These are phyloP conservation scores for Nidularia pulvinata DNA, from an alignment of 768 basidiomycete genomes.

Conservation along the genomic window DNA sequence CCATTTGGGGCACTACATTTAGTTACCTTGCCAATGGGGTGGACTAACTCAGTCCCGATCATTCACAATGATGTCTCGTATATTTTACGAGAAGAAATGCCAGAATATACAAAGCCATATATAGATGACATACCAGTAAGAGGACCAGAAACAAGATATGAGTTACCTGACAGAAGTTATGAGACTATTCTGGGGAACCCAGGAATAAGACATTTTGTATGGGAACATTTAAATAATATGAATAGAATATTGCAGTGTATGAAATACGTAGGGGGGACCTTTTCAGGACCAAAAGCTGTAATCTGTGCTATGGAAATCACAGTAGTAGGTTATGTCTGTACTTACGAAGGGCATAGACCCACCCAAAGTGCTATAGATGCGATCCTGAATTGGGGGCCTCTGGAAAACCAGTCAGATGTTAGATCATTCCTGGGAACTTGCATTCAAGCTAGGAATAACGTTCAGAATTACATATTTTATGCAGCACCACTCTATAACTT, in stretches of 20 bases:
- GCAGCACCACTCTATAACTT: constrained; percentile 14
- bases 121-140: not conserved
- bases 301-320: not conserved
- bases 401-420: constrained; percentile 7
- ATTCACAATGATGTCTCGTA: constrained; percentile 9
- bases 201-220: constrained; percentile 9
- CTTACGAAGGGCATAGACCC: constrained; percentile 20
- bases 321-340: constrained; percentile 19
- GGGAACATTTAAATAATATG: constrained; percentile 8
- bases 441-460: constrained; percentile 15
- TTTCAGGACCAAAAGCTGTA: constrained; percentile 20
- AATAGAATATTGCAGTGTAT: constrained; percentile 10
- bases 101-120: constrained; percentile 4
- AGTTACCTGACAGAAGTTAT: constrained; percentile 5
- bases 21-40: constrained; percentile 32
- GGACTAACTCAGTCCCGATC: constrained; percentile 7
- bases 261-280: constrained; percentile 15
- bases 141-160: constrained; percentile 10
- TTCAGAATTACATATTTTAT: constrained; percentile 13
- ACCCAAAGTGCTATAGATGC: constrained; percentile 14
- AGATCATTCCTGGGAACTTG: constrained; percentile 21
- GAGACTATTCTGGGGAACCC: constrained; percentile 7
- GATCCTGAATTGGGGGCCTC: constrained; percentile 21
- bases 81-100: constrained; percentile 7
- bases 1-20: constrained; percentile 24